phyloP scores from a whole-genome alignment of 1,139 yeast species.

The Taphrina communis region DNA sequence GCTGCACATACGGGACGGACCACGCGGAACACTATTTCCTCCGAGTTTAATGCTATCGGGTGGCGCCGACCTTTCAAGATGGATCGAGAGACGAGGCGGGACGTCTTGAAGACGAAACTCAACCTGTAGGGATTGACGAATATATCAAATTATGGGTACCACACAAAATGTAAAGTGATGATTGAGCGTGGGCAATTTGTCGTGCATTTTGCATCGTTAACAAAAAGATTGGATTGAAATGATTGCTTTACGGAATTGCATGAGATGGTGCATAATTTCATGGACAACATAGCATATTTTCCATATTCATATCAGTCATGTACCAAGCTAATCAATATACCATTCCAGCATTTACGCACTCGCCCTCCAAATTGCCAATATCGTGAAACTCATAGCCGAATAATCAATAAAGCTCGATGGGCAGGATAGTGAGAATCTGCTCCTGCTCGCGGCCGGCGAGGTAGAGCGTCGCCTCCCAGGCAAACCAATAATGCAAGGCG shows the following conservation, averaged over 20 bases:
- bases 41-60: conserved; percentile 6
- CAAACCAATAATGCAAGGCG: not conserved
- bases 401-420: not conserved
- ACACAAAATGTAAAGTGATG: no score
- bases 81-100: not conserved
- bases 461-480: not conserved
- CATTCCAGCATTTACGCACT: no score
- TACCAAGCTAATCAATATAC: no score
- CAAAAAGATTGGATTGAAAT: no score
- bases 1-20: conserved; percentile 14
- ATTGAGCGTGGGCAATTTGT: not conserved
- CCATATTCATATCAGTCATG: no score
- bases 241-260: no score
- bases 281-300: no score
- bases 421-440: conserved; percentile 2
- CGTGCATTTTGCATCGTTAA: not conserved
- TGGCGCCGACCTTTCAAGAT: conserved; percentile 7
- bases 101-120: not conserved
- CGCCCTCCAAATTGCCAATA: no score
- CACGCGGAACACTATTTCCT: conserved; percentile 23
- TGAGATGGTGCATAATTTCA: no score
- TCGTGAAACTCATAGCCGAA: no score
- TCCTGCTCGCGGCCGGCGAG: not conserved
- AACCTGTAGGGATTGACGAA: not conserved
- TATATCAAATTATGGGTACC: not conserved